Evolutionary conservation across 371 early-diverging fungal species (phyloP).

Genomic region (Mucor lusitanicus): DNA sequence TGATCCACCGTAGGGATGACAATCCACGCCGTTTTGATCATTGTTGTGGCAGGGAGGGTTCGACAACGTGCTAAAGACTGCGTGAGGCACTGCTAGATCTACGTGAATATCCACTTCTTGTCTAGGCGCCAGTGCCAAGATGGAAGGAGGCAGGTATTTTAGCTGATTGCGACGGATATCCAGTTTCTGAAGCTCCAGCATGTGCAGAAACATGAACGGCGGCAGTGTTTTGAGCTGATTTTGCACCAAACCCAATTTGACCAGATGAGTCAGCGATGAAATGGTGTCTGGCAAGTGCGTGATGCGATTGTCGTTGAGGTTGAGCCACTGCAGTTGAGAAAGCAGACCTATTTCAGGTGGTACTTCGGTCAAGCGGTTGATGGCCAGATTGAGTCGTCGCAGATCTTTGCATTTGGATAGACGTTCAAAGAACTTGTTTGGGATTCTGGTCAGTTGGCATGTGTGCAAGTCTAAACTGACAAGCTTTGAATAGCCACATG

Average conservation of each 20-base stretch:
- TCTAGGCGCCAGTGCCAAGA: conserved; percentile 27
- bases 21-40: not conserved
- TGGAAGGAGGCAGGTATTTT: conserved; percentile 48
- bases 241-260: conserved; percentile 73
- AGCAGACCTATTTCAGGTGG: conserved; percentile 60
- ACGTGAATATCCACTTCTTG: conserved; percentile 21
- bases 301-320: conserved; percentile 70
- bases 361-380: conserved; percentile 56
- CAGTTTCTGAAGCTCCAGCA: conserved; percentile 47
- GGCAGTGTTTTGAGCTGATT: conserved; percentile 62
- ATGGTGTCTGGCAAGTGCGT: conserved; percentile 54
- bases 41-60: not conserved
- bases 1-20: conserved; percentile 30
- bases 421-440: conserved; percentile 19
- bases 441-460: conserved; percentile 47
- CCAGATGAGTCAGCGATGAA: conserved; percentile 53
- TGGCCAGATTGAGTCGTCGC: conserved; percentile 63
- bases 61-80: conserved; percentile 11
- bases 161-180: conserved; percentile 58
- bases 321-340: conserved; percentile 67
- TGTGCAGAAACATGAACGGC: conserved; percentile 34
- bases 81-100: conserved; percentile 17
- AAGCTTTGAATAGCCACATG: conserved; percentile 47
- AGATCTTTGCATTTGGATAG: conserved; percentile 45
- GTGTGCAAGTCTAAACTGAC: conserved; percentile 68